Conservation (phyloP, 768 basidiomycete genomes). For the Xerocomus potaroensis region DNA sequence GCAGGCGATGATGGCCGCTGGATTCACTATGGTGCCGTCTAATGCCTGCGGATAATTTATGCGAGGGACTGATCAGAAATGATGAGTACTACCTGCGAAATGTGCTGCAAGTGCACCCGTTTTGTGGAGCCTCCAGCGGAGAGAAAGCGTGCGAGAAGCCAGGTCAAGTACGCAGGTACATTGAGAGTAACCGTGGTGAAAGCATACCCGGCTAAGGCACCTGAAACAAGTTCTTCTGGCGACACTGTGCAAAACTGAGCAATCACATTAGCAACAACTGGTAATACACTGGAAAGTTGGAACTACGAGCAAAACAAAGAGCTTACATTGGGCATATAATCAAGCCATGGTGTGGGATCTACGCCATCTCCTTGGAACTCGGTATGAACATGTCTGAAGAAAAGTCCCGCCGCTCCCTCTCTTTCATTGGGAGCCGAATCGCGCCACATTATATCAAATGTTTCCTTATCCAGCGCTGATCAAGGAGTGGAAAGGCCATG, state of each 20-base stretch:
- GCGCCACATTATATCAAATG: conserved; percentile 72
- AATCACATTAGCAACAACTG: too few relatives aligned
- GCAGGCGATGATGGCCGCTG: conserved; percentile 58
- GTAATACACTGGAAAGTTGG: too few relatives aligned
- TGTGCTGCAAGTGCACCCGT: conserved; percentile 60
- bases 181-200: conserved; percentile 73
- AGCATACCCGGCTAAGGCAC: conserved; percentile 45
- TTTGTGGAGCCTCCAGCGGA: conserved; percentile 56
- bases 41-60: conserved; percentile 8
- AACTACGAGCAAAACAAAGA: neutral
- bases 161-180: conserved; percentile 56
- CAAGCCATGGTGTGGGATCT: conserved; percentile 32
- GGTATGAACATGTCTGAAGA: conserved; percentile 59
- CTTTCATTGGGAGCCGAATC: conserved; percentile 54
- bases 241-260: conserved; percentile 36
- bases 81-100: conserved; percentile 46
- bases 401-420: conserved; percentile 50
- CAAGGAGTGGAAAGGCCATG: neutral
- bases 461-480: conserved; percentile 64
- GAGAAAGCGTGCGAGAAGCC: conserved; percentile 57
- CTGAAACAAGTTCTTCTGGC: conserved; percentile 37
- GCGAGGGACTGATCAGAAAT: neutral
- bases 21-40: conserved; percentile 2
- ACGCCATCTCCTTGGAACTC: conserved; percentile 48
- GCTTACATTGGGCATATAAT: conserved; percentile 53